A percentile compares a stretch with the other conserved stretches of the same genome.
phyloP scores from a whole-genome alignment of 2,329 filamentous ascomycete genomes.

The Sclerotinia minor region DNA sequence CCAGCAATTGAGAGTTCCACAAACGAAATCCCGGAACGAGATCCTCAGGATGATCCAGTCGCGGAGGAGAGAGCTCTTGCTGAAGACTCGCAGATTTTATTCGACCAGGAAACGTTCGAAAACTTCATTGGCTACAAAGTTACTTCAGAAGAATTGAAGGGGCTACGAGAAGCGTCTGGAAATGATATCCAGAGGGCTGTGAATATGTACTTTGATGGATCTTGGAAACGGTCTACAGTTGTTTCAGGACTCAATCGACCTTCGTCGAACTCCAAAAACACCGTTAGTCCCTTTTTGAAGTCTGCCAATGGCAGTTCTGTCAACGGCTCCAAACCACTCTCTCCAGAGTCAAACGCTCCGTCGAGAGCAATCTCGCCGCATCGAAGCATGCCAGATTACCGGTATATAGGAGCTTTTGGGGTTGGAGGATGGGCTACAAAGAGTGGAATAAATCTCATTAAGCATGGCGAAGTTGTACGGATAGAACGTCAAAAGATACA shows the following conservation, averaged over 20 bases:
- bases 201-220: conserved; percentile 70
- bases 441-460: conserved; percentile 73
- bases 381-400: conserved; percentile 49
- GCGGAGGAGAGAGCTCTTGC: background rate
- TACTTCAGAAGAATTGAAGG: conserved; percentile 48
- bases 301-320: conserved; percentile 11
- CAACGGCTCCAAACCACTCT: background rate
- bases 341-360: background rate
- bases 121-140: conserved; percentile 60
- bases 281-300: conserved; percentile 36
- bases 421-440: conserved; percentile 89
- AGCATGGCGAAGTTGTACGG: conserved; percentile 77
- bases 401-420: conserved; percentile 91
- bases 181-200: conserved; percentile 62
- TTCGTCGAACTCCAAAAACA: conserved; percentile 26
- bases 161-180: conserved; percentile 56
- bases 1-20: background rate
- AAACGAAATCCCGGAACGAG: background rate
- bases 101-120: conserved; percentile 60
- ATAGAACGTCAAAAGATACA: conserved; percentile 85
- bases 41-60: conserved; percentile 14
- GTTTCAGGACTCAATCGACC: conserved; percentile 14
- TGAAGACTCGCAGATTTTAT: conserved; percentile 41
- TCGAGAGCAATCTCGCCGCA: conserved; percentile 44
- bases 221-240: conserved; percentile 51